A percentile compares a stretch with the other conserved stretches of the same genome.
These are phyloP conservation scores for Botryotinia convoluta DNA, from an alignment of 2,329 filamentous ascomycete genomes.

Conservation along the genomic window DNA sequence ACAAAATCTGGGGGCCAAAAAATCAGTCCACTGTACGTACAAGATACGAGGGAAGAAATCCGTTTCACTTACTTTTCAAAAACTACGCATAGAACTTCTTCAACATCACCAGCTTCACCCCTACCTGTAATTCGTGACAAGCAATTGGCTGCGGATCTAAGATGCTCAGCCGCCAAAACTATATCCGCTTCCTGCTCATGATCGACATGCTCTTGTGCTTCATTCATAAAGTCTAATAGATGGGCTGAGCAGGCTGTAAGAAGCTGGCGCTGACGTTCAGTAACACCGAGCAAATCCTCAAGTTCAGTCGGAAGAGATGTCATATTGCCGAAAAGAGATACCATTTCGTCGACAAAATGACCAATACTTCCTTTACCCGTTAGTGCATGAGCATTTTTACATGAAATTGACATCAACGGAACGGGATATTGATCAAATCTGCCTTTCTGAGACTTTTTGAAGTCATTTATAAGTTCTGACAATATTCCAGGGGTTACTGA, in stretches of 20 bases:
- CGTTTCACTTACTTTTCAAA: conserved; percentile 75
- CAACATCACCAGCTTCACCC: conserved; percentile 83
- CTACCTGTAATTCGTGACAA: conserved; percentile 86
- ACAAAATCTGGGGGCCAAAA: conserved; percentile 32
- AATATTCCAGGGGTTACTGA: conserved; percentile 42
- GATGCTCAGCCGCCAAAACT: conserved; percentile 84
- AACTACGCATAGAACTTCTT: conserved; percentile 92
- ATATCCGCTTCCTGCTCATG: conserved; percentile 65
- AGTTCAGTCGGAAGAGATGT: conserved; percentile 69
- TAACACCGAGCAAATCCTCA: conserved; percentile 85
- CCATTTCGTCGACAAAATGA: conserved; percentile 54
- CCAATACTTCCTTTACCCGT: conserved; percentile 51
- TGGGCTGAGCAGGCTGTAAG: conserved; percentile 69
- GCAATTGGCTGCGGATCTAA: conserved; percentile 75
- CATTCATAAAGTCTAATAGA: conserved; percentile 69
- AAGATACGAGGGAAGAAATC: neutral
- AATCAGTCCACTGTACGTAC: conserved; percentile 10
- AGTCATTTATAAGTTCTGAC: conserved; percentile 42
- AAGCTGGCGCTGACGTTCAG: conserved; percentile 81
- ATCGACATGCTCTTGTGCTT: conserved; percentile 42
- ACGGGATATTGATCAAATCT: conserved; percentile 38
- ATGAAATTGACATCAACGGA: conserved; percentile 67
- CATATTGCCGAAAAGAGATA: conserved; percentile 66
- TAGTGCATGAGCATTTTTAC: conserved; percentile 53
- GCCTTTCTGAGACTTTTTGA: conserved; percentile 37